Conservation (phyloP, 495 filamentous ascomycete species). For the Aspergillus taichungensis region DNA sequence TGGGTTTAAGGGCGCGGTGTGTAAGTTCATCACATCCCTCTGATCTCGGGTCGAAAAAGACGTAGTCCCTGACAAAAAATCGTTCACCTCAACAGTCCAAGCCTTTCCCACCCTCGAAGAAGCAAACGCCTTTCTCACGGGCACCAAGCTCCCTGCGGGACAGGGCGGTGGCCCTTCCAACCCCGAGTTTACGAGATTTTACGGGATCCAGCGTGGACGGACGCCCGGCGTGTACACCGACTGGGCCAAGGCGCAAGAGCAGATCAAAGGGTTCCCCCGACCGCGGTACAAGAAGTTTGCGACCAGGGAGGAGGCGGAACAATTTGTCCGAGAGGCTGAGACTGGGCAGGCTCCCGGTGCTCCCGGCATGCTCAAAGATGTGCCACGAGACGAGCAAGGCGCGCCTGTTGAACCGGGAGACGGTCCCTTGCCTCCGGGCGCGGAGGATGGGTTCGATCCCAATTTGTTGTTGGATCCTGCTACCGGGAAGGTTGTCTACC, state of each 20-base stretch:
- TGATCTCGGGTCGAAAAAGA: no score
- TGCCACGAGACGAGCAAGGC: conserved; percentile 29
- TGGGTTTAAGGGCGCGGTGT: conserved; percentile 76
- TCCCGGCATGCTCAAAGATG: conserved; percentile 23
- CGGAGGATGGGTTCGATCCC: conserved; percentile 56
- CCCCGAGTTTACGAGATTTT: conserved; percentile 46
- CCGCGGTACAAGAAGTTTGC: conserved; percentile 77
- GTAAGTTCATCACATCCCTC: conserved; percentile 42
- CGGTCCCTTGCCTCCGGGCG: conserved; percentile 44
- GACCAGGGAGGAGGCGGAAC: conserved; percentile 68
- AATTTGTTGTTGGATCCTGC: conserved; percentile 46
- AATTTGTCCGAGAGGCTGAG: conserved; percentile 39
- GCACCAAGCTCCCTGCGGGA: conserved; percentile 35
- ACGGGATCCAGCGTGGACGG: conserved; percentile 75
- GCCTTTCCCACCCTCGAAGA: conserved; percentile 69
- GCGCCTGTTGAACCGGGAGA: conserved; percentile 43
- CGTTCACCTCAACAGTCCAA: conserved; percentile 50
- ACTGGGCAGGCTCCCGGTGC: conserved; percentile 9
- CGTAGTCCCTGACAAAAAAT: background rate
- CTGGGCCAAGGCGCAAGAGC: conserved; percentile 68
- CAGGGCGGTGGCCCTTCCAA: conserved; percentile 12
- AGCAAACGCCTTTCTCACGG: conserved; percentile 67
- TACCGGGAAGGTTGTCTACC: conserved; percentile 53
- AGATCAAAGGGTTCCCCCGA: conserved; percentile 66
- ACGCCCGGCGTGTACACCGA: conserved; percentile 84